Evolutionary conservation across 192 early-diverging fungal species (phyloP).

Genomic region (Backusella sp.): DNA sequence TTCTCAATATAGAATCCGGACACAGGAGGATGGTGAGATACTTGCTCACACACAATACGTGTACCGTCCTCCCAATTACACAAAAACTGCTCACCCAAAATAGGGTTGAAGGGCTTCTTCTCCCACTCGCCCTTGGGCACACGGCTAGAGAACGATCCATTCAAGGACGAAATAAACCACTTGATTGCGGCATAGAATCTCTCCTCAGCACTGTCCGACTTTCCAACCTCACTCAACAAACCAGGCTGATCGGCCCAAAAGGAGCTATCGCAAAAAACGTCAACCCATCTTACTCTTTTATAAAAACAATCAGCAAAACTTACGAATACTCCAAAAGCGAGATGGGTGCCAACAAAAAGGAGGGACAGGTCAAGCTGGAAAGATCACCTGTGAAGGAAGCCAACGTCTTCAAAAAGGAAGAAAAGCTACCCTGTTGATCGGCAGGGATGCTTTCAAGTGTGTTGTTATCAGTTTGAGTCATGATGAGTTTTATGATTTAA

Average conservation of each 20-base stretch:
- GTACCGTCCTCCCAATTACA: slow-evolving; percentile 63
- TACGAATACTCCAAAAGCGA: slow-evolving; percentile 80
- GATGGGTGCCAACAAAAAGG: slow-evolving; percentile 73
- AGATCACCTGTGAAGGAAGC: slow-evolving; percentile 82
- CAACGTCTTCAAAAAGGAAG: slow-evolving; percentile 67
- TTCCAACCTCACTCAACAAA: slow-evolving; percentile 42
- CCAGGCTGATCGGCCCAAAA: slow-evolving; percentile 63
- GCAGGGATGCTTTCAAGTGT: slow-evolving; percentile 50
- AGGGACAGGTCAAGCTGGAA: slow-evolving; percentile 76
- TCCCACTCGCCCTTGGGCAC: slow-evolving; percentile 64
- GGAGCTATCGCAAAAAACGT: slow-evolving; percentile 10
- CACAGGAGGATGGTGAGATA: slow-evolving; percentile 73
- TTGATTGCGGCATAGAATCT: slow-evolving; percentile 68
- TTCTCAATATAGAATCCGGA: slow-evolving; percentile 69
- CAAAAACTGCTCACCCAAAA: slow-evolving; percentile 66
- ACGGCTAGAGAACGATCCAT: slow-evolving; percentile 74
- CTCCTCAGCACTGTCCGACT: slow-evolving; percentile 56
- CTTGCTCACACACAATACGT: slow-evolving; percentile 63
- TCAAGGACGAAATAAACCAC: slow-evolving; percentile 82
- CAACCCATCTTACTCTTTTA: neutral
- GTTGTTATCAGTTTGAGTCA: slow-evolving; percentile 14
- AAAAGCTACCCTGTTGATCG: slow-evolving; percentile 62
- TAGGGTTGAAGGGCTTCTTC: slow-evolving; percentile 77
- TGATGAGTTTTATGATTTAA: neutral
- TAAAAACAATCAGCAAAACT: neutral